phyloP scores from a whole-genome alignment of 1,284 basidiomycete species.

The Ustilago trichophora region DNA sequence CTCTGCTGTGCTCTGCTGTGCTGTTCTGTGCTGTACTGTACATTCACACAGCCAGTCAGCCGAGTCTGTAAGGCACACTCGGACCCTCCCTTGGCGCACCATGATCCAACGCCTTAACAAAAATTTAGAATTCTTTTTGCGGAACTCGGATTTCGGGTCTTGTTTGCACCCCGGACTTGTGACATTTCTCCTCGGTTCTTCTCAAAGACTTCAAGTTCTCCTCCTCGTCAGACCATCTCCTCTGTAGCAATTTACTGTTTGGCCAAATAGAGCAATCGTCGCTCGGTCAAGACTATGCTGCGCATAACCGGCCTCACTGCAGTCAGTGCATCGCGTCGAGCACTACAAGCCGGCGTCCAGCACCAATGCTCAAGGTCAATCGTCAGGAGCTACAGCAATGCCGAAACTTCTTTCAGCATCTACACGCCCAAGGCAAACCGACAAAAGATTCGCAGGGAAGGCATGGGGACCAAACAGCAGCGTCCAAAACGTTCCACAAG shows the following conservation, averaged over 20 bases:
- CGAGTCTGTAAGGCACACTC: background rate
- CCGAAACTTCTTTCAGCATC: slow-evolving; percentile 12
- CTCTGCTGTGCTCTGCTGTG: slow-evolving; percentile 3
- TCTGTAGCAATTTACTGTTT: too few species aligned
- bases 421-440: slow-evolving; percentile 20
- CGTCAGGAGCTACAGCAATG: slow-evolving; percentile 11
- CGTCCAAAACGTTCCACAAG: background rate
- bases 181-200: background rate
- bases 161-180: background rate
- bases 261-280: too few species aligned
- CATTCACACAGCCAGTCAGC: background rate
- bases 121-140: background rate
- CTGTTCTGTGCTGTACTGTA: slow-evolving; percentile 1
- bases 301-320: slow-evolving; percentile 17
- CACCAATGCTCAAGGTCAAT: background rate
- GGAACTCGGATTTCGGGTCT: slow-evolving; percentile 3
- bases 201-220: background rate
- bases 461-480: background rate
- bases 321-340: slow-evolving; percentile 13
- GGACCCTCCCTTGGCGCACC: slow-evolving; percentile 1
- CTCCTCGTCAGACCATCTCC: too few species aligned
- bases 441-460: background rate
- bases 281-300: slow-evolving; percentile 7
- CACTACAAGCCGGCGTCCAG: slow-evolving; percentile 3
- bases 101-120: background rate